phyloP scores from a whole-genome alignment of 2,329 filamentous ascomycete genomes.

The Colletotrichum eremochloae region DNA sequence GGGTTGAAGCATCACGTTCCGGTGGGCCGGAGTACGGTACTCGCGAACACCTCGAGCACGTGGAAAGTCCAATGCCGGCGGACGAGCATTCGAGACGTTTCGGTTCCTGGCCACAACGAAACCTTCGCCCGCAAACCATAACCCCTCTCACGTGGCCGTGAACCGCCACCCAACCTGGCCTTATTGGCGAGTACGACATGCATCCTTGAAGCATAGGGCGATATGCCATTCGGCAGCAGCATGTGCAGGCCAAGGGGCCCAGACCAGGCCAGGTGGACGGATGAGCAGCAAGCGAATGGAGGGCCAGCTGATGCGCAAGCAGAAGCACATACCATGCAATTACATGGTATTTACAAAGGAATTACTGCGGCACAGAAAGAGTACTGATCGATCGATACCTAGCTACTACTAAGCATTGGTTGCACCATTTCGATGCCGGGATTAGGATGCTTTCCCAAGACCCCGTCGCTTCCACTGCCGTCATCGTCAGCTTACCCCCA shows the following conservation, averaged over 20 bases:
- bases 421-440: slow-evolving; percentile 10
- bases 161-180: background rate
- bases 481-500: slow-evolving; percentile 36
- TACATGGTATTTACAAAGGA: background rate
- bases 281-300: background rate
- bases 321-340: background rate
- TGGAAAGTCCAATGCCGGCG: background rate
- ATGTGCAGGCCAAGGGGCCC: background rate
- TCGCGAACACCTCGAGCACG: too few species aligned
- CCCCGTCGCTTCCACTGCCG: slow-evolving; percentile 16
- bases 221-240: background rate
- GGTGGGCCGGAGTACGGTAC: background rate
- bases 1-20: background rate
- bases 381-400: too few species aligned
- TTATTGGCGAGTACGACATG: slow-evolving; percentile 1
- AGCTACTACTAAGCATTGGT: background rate
- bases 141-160: too few species aligned
- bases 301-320: background rate
- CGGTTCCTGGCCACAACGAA: background rate
- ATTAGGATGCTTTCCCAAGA: background rate
- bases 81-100: background rate
- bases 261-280: background rate
- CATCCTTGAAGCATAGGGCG: background rate
- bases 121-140: background rate
- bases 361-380: background rate